Conservation (phyloP, 2,329 filamentous ascomycete species). For the Colletotrichum noveboracense region DNA sequence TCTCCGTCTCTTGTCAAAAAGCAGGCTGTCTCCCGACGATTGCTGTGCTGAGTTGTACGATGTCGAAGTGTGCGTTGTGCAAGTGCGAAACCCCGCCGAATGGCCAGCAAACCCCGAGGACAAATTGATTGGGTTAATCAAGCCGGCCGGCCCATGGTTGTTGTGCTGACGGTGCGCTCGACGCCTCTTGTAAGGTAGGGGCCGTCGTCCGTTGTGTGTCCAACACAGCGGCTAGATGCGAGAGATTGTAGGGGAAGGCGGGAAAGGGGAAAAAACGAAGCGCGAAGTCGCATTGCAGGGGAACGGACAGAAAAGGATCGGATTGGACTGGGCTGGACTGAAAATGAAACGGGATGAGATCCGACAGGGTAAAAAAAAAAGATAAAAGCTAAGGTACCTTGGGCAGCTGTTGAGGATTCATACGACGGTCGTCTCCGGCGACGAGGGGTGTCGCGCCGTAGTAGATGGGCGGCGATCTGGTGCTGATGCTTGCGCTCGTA, state of each 20-base stretch:
- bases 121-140: conserved; percentile 1
- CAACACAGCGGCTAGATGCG: conserved; percentile 1
- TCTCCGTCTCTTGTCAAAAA: not conserved
- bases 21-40: not conserved
- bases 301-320: not conserved
- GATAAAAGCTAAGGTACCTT: conserved; percentile 38
- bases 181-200: not conserved
- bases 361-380: conserved; percentile 3
- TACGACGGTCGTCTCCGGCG: conserved; percentile 43
- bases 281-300: conserved; percentile 16
- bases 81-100: not conserved
- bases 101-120: not conserved
- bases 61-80: not conserved
- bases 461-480: conserved; percentile 30
- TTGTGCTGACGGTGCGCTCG: not conserved
- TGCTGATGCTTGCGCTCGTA: conserved; percentile 28
- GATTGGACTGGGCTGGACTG: not conserved
- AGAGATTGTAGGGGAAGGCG: conserved; percentile 18
- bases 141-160: not conserved
- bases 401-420: conserved; percentile 49
- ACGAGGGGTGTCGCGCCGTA: conserved; percentile 38
- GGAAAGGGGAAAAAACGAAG: conserved; percentile 20
- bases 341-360: not conserved
- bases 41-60: not conserved
- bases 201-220: not conserved